These are phyloP conservation scores for Pleurotus pulmonarius DNA, from an alignment of 768 basidiomycete species.

Conservation along the genomic window DNA sequence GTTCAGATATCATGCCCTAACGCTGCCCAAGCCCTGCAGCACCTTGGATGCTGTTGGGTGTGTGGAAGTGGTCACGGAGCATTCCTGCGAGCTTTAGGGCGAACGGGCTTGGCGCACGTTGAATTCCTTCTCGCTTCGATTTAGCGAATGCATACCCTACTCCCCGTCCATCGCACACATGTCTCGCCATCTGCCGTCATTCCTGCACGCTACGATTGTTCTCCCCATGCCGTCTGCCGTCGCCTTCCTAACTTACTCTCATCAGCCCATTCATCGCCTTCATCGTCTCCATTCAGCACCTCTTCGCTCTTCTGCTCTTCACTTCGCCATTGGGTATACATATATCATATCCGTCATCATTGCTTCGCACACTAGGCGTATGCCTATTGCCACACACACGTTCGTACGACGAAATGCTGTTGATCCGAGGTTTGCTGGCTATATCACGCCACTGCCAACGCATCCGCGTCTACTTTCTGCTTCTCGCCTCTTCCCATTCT, in stretches of 20 bases:
- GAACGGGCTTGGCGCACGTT: neutral
- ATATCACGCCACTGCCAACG: neutral
- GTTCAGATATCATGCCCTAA: neutral
- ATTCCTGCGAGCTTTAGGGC: neutral
- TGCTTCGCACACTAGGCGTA: neutral
- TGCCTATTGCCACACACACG: constrained; percentile 1
- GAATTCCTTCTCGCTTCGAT: neutral
- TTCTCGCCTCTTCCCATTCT: neutral
- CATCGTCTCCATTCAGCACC: constrained; percentile 1
- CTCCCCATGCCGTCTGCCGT: neutral
- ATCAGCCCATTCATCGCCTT: neutral
- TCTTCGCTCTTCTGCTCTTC: neutral
- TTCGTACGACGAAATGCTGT: neutral
- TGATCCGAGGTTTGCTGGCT: constrained; percentile 6
- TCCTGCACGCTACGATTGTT: neutral
- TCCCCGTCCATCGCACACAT: neutral
- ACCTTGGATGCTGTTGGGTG: neutral
- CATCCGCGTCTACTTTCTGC: neutral
- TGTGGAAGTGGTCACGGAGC: neutral
- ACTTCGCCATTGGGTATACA: neutral
- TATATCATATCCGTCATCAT: neutral
- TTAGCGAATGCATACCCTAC: neutral
- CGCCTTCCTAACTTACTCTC: neutral
- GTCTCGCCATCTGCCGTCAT: neutral
- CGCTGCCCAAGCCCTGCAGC: neutral